phyloP scores from a whole-genome alignment of 2,329 filamentous ascomycete genomes.

The Raffaelea ambrosiae region DNA sequence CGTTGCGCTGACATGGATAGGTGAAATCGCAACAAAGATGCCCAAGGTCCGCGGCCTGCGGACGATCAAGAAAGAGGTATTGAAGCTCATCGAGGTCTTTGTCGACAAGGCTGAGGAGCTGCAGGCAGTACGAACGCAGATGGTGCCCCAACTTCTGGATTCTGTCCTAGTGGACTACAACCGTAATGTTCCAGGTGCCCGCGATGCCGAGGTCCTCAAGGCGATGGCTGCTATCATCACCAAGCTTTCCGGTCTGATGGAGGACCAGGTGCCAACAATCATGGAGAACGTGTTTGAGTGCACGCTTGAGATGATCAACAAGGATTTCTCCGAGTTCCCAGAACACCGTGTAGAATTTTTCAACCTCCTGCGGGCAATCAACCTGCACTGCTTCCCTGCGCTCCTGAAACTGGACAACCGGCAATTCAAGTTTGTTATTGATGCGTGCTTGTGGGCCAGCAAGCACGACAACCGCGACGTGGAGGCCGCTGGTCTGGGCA shows the following conservation, averaged over 20 bases:
- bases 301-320: slow-evolving; percentile 99
- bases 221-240: slow-evolving; percentile 97
- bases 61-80: slow-evolving; percentile 98
- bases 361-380: slow-evolving; percentile 91
- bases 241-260: slow-evolving; percentile 92
- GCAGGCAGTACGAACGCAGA: slow-evolving; percentile 84
- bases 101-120: slow-evolving; percentile 97
- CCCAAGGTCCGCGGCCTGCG: slow-evolving; percentile 89
- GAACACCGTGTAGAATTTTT: slow-evolving; percentile 99
- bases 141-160: slow-evolving; percentile 92
- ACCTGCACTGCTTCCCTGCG: slow-evolving; percentile 92
- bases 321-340: slow-evolving; percentile 98
- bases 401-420: slow-evolving; percentile 88
- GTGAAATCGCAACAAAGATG: slow-evolving; percentile 92
- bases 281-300: slow-evolving; percentile 99
- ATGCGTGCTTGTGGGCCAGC: slow-evolving; percentile 99
- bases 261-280: slow-evolving; percentile 92
- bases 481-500: slow-evolving; percentile 90
- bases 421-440: slow-evolving; percentile 99
- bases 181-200: slow-evolving; percentile 88
- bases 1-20: slow-evolving; percentile 29
- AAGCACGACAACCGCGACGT: slow-evolving; percentile 99
- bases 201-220: slow-evolving; percentile 92
- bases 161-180: slow-evolving; percentile 94
- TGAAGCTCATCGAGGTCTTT: slow-evolving; percentile 97